Evolutionary conservation across 257 asterid species (phyloP), one percentile per base, ranked within the genome.

Genomic region (Vinca minor): DNA sequence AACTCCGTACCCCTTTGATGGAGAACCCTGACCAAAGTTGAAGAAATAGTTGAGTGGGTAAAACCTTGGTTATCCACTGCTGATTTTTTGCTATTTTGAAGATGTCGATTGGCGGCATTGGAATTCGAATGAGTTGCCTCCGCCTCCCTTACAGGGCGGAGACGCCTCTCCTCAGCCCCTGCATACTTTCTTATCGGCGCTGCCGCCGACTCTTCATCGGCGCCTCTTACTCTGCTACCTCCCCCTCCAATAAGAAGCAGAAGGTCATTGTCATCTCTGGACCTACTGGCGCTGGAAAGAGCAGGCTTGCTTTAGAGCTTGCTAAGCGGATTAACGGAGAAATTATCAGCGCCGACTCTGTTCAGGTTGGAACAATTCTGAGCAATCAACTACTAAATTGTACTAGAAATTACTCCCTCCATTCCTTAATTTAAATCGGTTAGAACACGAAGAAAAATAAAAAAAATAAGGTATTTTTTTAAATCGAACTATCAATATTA

Each of bases 211-310:
- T 83, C 53, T 76, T 12, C 63, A 65, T 74, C 44, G n/a, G 79
- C 64, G 73, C 84, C 67, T 52, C 74, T 63, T 72, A 76, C 75
- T 71, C 82, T 53, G 71, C 84, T 35, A 70, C 78, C 26, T 48
- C 65, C 64, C 25, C 74, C 7, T 21, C 20, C n/a, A n/a, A n/a
- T n/a, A n/a, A n/a, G n/a, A n/a, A n/a, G n/a, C n/a, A n/a, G n/a
- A n/a, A n/a, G 71, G 96, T 92, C 58, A 69, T 92, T 4, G 96
- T 92, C 41, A 85, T 92, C 66, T 87, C 98, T 32, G 96, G 98
- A 12, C 97, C 98, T 47, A 92, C 98, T 44, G 97, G 98, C 59
- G 94, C 97, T 68, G 98, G 98, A 4, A 89, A 92, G 74, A 92
- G 96, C 79, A 84, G 85, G 79, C 96, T 92, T 21, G 79, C 96